Base-by-base conservation (phyloP, 2,329 filamentous ascomycete genomes). In the Geoglossum cookeanum region DNA sequence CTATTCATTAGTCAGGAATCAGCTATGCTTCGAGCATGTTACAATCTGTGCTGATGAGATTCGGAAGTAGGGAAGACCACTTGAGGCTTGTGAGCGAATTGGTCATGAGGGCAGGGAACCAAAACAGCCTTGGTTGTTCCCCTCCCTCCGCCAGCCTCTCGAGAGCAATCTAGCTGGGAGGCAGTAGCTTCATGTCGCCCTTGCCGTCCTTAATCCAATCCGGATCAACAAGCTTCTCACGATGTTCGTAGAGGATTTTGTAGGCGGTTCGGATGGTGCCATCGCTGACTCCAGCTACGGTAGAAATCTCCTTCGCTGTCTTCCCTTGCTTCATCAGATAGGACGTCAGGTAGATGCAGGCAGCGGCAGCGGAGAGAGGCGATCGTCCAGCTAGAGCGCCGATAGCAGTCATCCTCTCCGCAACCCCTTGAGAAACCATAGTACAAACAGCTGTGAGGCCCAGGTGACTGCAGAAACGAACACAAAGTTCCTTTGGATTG, bases 221-320 rank as follows among this genome's bases (percentile, higher is more conserved):
- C 55, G 80, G 74, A 63, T 85, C 81, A 64, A 96, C 80, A 59
- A 98, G 72, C 60, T 79, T 76, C 57, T 91, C 82, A 55, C 82
- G 80, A 54, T 84, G 82, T 17, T 77, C 75, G 67, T 90, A 91
- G 54, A 98, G 76, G 65, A 86, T 83, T 67, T 92, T 92, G 75
- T 97, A 98, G 0, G 91, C 90, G 30, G 87, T 94, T 65, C 94
- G 90, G 64, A 98, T 95, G 0, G 92, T 98, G 57, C 92, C 90
- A 66, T 98, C 94, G 68, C 89, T 96, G 32, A 98, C 92, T 62
- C 88, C 87, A 0, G 87, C 88, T 17, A 92, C 84, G 29, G 72
- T 70, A 4, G 88, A 86, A 64, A 98, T 96, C 60, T 94, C 85
- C 69, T 90, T 90, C n/a, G 88, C 85, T 5, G 80, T 75, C 65